These are phyloP conservation scores for Clarireedia sp. DNA, from an alignment of 2,329 filamentous ascomycete genomes.

Conservation along the genomic window DNA sequence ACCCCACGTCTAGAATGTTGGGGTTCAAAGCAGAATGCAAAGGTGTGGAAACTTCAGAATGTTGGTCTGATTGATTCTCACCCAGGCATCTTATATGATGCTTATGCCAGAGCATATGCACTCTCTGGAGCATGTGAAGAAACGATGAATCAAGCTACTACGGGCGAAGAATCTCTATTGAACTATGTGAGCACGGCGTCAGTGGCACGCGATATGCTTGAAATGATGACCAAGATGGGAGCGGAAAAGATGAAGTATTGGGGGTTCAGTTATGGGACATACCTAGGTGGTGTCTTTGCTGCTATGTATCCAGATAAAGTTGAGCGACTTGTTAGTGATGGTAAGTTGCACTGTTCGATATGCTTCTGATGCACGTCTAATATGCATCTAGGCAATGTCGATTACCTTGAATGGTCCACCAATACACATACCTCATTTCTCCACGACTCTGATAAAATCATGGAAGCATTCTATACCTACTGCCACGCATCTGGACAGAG, in stretches of 20 bases:
- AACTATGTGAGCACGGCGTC: constrained; percentile 23
- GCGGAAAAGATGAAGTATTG: constrained; percentile 37
- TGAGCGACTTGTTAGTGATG: constrained; percentile 33
- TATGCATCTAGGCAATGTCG: constrained; percentile 33
- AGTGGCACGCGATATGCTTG: constrained; percentile 31
- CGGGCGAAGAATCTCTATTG: neutral
- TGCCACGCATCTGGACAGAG: constrained; percentile 29
- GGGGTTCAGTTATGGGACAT: constrained; percentile 43
- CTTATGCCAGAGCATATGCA: constrained; percentile 37
- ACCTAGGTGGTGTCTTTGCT: constrained; percentile 38
- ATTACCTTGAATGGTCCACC: constrained; percentile 23
- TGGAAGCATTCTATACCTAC: constrained; percentile 24
- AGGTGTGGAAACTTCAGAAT: constrained; percentile 39
- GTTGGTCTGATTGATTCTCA: constrained; percentile 39
- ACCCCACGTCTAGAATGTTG: constrained; percentile 43
- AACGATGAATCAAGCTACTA: neutral
- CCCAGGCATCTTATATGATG: constrained; percentile 39
- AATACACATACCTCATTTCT: constrained; percentile 36
- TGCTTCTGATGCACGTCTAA: constrained; percentile 30
- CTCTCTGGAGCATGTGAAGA: constrained; percentile 35
- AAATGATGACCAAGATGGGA: constrained; percentile 26
- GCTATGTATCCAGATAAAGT: constrained; percentile 35
- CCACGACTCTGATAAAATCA: constrained; percentile 25
- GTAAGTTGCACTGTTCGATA: constrained; percentile 7
- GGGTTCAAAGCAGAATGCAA: constrained; percentile 34